These are phyloP conservation scores for Turritis glabra DNA, from an alignment of 345 rosid genomes.

Conservation along the genomic window DNA sequence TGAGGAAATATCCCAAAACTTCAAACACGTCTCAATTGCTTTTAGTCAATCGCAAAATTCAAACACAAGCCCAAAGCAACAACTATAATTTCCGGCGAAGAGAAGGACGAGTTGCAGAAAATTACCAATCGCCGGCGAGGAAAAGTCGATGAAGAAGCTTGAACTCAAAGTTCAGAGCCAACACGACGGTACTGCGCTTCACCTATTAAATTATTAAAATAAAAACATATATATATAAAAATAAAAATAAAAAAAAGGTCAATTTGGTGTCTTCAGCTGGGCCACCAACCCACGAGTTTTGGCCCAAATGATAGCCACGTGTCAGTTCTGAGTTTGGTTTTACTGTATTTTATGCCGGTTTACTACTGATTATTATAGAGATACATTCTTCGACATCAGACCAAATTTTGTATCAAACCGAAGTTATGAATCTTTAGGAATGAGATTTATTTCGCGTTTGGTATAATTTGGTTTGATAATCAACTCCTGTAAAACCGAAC, in stretches of 20 bases:
- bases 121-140: slow-evolving; percentile 38
- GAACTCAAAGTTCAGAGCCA: slow-evolving; percentile 25
- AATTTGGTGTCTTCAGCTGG: not conserved
- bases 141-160: slow-evolving; percentile 19
- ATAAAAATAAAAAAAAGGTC: not conserved
- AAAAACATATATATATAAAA: not conserved
- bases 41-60: not conserved
- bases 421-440: not conserved
- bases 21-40: not conserved
- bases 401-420: not conserved
- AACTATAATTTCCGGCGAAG: not conserved
- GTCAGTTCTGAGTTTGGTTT: not conserved
- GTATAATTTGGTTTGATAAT: not conserved
- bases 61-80: not conserved
- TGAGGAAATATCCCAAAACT: slow-evolving; percentile 10
- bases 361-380: no score
- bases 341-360: no score
- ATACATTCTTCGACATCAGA: no score
- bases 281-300: slow-evolving; percentile 16
- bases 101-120: slow-evolving; percentile 4
- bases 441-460: not conserved
- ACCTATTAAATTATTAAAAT: slow-evolving; percentile 11
- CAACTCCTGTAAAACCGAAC: not conserved
- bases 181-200: slow-evolving; percentile 26
- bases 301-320: slow-evolving; percentile 21